Base-by-base conservation (phyloP, 2,329 filamentous ascomycete species). In the Trichophyton schoenleinii region DNA sequence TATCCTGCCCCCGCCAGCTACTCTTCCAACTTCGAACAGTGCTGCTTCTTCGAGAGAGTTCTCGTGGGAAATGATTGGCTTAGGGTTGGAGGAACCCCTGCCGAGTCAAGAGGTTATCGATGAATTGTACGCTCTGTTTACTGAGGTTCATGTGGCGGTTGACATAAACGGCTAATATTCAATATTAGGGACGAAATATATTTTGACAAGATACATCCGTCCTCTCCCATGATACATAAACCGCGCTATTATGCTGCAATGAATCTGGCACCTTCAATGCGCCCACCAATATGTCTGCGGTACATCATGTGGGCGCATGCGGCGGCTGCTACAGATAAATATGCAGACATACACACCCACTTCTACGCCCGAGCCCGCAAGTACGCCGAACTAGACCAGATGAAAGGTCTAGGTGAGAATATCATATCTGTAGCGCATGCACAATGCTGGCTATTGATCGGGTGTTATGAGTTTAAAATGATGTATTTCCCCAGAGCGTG, bases 271-370 rank as follows among this genome's bases (percentile, higher is more conserved):
- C 90, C 90, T 18, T 85, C 85, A 64, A 86, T 91, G 77, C 84
- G 92, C 28, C 92, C 94, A 1, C 90, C 92, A 0, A 85, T 96
- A 34, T 90, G 88, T 66, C 77, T 99, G 58, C 85, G 94, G 67
- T 99, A 99, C 75, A 90, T 89, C 61, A 95, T 97, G 80, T 97
- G 92, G 92, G 89, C 87, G n/a, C 77, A 91, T 68, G 91, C 92
- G n/a, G 91, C 90, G 64, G 87, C 89, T 3, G 82, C 91, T 49
- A 85, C 84, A 2, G 90, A 96, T 62, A 94, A 91, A 70, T 96
- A 89, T 71, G 79, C 81, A 38, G 83, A 84, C 60, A 75, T 96
- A 13, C 90, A 91, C 69, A 87, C 91, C 60, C 84, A 95, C 64
- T 96, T 97, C 72, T 99, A 99, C 72, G 84, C 88, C 64, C 83